These are phyloP conservation scores for Citeromyces matritensis DNA, from an alignment of 805 yeast genomes.

Conservation along the genomic window DNA sequence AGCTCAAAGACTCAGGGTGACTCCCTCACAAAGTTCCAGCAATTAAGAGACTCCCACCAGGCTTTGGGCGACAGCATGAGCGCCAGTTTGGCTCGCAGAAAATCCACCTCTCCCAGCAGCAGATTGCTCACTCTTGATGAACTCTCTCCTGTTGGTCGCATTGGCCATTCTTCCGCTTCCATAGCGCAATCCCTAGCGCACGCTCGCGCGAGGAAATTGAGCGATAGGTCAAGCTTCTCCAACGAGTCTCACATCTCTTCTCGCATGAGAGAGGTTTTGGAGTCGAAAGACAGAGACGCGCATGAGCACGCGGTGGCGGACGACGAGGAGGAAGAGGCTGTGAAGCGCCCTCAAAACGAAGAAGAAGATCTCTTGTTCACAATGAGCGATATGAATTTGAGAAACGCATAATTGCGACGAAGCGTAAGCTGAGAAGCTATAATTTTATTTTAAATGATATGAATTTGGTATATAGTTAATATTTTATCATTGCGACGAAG, in stretches of 20 bases:
- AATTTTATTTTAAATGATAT: no score
- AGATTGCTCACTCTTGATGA: not conserved
- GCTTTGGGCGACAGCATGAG: constrained; percentile 5
- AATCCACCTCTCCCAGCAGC: not conserved
- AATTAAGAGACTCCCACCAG: constrained; percentile 5
- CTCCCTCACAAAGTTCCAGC: constrained; percentile 5
- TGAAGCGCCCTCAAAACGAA: constrained; percentile 12
- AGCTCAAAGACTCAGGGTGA: constrained; percentile 1
- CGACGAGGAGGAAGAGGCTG: constrained; percentile 13
- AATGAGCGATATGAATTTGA: constrained; percentile 52
- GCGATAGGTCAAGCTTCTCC: not conserved
- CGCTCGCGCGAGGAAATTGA: not conserved
- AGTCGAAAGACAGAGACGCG: not conserved
- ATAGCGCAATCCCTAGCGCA: constrained; percentile 1
- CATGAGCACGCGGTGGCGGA: constrained; percentile 15
- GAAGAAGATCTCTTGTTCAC: constrained; percentile 57
- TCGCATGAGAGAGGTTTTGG: not conserved
- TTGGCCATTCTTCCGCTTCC: constrained; percentile 1
- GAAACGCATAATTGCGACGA: not conserved
- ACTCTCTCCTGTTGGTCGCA: not conserved
- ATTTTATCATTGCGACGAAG: no score
- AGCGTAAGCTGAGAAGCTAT: no score
- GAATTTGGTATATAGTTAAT: no score
- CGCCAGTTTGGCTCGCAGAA: constrained; percentile 3
- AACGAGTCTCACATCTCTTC: not conserved